Base-by-base conservation (phyloP, 179 eudicot genomes). In the Silene noctiflora region DNA sequence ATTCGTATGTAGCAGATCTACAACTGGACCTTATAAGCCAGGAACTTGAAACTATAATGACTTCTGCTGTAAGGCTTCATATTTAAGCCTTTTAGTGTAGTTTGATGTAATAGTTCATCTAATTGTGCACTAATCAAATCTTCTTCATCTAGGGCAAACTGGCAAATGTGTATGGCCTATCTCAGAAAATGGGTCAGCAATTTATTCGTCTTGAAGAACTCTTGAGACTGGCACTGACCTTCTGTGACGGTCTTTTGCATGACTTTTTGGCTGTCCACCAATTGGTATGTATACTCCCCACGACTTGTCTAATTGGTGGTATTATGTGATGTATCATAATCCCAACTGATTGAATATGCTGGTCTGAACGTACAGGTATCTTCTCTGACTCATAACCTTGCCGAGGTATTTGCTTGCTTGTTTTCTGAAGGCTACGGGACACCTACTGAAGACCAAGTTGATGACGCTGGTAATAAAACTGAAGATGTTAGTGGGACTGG, bases 401-500 rank as follows among this genome's bases (percentile, higher is more conserved):
- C 98, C 10, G 88, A 86, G 79, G 83, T 83, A 29, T 89, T 96
- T 75, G 87, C 91, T 70, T 83, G 92, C 16, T 69, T 91, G 83
- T 96, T 89, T 85, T 82, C 89, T 51, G 87, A 89, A 80, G 99
- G 99, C 62, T 96, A 87, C 81, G 97, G 97, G 9, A 77, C 55
- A 25, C 80, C 86, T 31, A 48, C 81, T 16, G 98, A 96, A 75
- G 94, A 91, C n/a, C 74, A 81, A 74, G 84, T 35, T 42, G 88
- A 88, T 73, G 92, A 91, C 72, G n/a, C 25, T 20, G 67, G 74
- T 71, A 85, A 84, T 62, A 77, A 31, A 63, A 79, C 93, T 75
- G 83, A 91, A 85, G 96, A 96, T 76, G 96, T 88, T 71, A 81
- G 75, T 74, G 98, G 97, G 71, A 91, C 97, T 25, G 99, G 99